These are phyloP conservation scores for Microcos paniculata DNA, from an alignment of 345 rosid species.

Conservation along the genomic window DNA sequence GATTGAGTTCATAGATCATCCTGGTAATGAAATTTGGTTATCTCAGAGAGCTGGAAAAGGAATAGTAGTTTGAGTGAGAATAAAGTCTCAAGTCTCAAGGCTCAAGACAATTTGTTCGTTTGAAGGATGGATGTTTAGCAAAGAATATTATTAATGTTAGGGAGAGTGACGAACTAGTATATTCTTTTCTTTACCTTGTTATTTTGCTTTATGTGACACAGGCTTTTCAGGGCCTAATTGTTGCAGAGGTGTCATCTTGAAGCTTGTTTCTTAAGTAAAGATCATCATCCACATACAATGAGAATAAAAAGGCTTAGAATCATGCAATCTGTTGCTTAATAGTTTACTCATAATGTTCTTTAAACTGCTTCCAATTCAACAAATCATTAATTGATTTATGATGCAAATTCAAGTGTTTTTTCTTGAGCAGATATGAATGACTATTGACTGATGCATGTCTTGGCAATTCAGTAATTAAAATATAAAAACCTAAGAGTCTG, in stretches of 20 bases:
- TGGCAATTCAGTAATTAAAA: neutral
- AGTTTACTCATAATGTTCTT: neutral
- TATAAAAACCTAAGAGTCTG: neutral
- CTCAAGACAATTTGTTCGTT: neutral
- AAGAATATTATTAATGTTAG: neutral
- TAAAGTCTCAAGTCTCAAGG: neutral
- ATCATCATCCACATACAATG: neutral
- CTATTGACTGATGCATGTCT: no score
- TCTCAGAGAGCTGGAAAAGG: neutral
- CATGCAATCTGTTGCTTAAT: neutral
- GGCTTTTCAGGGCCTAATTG: neutral
- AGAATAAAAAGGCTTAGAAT: neutral
- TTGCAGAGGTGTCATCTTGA: neutral
- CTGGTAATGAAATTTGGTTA: neutral
- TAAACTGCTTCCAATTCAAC: no score
- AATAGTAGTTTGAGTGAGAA: slow-evolving; percentile 17
- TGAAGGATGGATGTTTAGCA: neutral
- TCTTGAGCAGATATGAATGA: no score
- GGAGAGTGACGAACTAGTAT: neutral
- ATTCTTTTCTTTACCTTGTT: slow-evolving; percentile 19
- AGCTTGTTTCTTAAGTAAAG: neutral
- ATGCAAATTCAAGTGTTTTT: no score
- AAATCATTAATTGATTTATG: no score
- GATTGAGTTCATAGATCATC: neutral
- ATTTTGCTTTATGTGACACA: neutral